Base-by-base conservation (phyloP, 2,329 filamentous ascomycete species). In the Dactylellina cionopaga region DNA sequence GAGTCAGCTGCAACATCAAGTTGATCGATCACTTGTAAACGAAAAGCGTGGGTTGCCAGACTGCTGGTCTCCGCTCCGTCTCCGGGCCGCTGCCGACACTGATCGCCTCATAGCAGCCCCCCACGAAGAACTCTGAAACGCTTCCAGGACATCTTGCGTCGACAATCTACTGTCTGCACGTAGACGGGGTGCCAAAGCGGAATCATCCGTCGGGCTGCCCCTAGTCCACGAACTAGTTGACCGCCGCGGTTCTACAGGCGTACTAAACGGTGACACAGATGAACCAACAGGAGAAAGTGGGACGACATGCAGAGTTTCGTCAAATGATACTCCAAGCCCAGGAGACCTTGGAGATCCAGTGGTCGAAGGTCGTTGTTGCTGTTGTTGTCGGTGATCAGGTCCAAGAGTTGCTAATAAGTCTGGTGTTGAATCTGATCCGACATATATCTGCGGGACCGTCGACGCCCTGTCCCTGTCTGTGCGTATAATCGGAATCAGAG, bases 121-220 rank as follows among this genome's bases (percentile, higher is more conserved):
- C 69, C 69, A 74, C 27, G 74, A 76, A 44, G 74, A 74, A 31
- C 68, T 71, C 39, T 76, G 55, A 65, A 73, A 71, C 58, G 74
- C 75, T 46, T 75, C 75, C 27, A 77, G 64, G 47, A 75, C 76
- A 27, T 76, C 72, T 22, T 75, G 71, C n/a, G 75, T 66, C 37
- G 76, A 72, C 25, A 75, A 41, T 27, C 74, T 68, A 58, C 70
- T 72, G 9, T 72, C 74, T 2, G 62, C 51, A 9, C 71, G 71
- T 35, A 70, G 54, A 37, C 55, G 55, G 10, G 62, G 63, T 6
- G 41, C 66, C 24, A 49, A 15, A n/a, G n/a, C n/a, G 29, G 33
- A 35, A 13, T 54, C 69, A 15, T 56, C 74, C 2, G 59, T 31
- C 29, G 31, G 25, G 22, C 62, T 44, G 54, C 64, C 13, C 65